Conservation (phyloP, 257 asterid genomes). For the Voacanga thouarsii region DNA sequence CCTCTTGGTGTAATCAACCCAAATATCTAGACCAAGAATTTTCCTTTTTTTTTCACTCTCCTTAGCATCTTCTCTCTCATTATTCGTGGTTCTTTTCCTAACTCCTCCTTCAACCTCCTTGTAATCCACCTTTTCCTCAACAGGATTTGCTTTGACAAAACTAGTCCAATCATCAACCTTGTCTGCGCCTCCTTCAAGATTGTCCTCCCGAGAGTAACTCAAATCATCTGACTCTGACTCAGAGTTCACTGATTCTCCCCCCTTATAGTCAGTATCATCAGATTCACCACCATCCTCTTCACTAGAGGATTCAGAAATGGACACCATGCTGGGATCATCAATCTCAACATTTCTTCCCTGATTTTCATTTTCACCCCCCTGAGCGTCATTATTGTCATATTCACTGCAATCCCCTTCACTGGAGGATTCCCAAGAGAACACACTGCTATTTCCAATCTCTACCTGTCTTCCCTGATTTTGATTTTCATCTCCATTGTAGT, state of each 20-base stretch:
- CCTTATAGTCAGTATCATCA: conserved; percentile 5
- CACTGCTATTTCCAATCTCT: too few species aligned
- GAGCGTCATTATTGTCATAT: background rate
- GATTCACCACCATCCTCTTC: background rate
- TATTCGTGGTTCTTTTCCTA: too few species aligned
- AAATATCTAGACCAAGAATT: conserved; percentile 9
- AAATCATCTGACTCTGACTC: background rate
- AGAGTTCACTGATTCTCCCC: conserved; percentile 12
- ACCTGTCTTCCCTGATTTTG: too few species aligned
- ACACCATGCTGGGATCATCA: background rate
- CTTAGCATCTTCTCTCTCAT: too few species aligned
- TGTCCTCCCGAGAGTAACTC: background rate
- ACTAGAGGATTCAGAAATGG: background rate
- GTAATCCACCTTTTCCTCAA: background rate
- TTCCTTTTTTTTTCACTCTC: background rate
- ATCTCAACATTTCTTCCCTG: background rate
- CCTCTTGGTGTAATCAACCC: background rate
- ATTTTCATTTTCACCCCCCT: background rate
- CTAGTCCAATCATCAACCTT: background rate
- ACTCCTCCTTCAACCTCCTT: background rate
- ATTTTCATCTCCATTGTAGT: too few species aligned
- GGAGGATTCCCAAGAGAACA: background rate
- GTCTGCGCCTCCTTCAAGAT: background rate
- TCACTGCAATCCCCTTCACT: background rate
- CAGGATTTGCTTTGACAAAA: background rate